Conservation (phyloP, 345 rosid genomes). For the Lepidium africanum region DNA sequence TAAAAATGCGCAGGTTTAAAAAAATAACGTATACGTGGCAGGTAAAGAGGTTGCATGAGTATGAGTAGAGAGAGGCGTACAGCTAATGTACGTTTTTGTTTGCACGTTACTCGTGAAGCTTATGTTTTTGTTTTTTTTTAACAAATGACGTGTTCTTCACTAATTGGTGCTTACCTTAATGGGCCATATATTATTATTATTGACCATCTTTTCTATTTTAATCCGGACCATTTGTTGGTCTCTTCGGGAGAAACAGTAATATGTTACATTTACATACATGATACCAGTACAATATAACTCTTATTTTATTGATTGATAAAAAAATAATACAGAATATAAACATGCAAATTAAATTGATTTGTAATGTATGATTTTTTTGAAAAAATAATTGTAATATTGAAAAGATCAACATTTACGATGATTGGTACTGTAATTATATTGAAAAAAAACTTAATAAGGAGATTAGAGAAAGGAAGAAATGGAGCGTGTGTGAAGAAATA, state of each 20-base stretch:
- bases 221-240: background rate
- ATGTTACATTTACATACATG: too few relatives aligned
- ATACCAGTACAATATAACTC: too few relatives aligned
- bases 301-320: too few relatives aligned
- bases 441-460: too few relatives aligned
- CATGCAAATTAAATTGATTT: too few relatives aligned
- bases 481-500: constrained; percentile 3
- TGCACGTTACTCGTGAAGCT: constrained; percentile 18
- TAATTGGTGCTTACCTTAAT: constrained; percentile 7
- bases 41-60: constrained; percentile 7
- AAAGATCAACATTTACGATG: too few relatives aligned
- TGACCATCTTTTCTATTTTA: too few relatives aligned
- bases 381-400: too few relatives aligned
- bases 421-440: too few relatives aligned
- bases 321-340: too few relatives aligned
- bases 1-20: background rate
- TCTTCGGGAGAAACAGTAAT: background rate
- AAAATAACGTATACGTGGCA: constrained; percentile 11
- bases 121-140: background rate
- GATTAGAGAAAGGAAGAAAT: background rate
- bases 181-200: too few relatives aligned
- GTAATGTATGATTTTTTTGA: too few relatives aligned
- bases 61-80: background rate
- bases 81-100: constrained; percentile 28
- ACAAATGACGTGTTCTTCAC: background rate